Base-by-base conservation (phyloP, 331 rosid genomes). In the Rosa hybrid region DNA sequence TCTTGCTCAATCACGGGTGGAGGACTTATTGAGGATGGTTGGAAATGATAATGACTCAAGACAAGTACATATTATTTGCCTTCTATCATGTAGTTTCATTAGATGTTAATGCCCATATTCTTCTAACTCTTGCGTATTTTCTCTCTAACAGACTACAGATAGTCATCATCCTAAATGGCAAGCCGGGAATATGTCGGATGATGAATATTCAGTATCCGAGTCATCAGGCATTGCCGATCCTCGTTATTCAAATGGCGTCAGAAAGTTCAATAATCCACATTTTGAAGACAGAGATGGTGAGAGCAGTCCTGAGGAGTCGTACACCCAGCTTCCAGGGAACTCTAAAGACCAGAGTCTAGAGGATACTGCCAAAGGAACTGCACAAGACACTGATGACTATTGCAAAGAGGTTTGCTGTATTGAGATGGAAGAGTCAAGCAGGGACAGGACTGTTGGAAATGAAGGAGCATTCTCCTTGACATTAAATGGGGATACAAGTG, bases 371-470 rank as follows among this genome's bases (percentile, higher is more conserved):
- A 77, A 71, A 72, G 86, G 77, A 75, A 80, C 76, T 42, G 83
- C 83, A n/a, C 78, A 83, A 68, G 77, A 83, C 81, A 82, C 84
- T 20, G 93, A 88, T 84, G 94, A 87, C 60, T 82, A 85, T 84
- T 93, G 98, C 91, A 96, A 88, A 86, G 99, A 96, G 86, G 98
- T 96, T 77, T 87, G 71, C 82, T 96, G 99, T 63, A 86, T 96
- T 42, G 98, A 90, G 79, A 83, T 80, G 89, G 96, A 89, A 72
- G 90, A 84, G 71, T 87, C 93, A 42, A 86, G 83, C 71, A 75
- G 86, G 76, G 89, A 77, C 80, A 81, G 75, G 44, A 67, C 78
- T 48, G 83, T 68, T 86, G 87, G 54, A 53, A 83, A 84, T 50
- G 89, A 79, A 77, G 92, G 77, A 74, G 39, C 78, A 17, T 84